Base-by-base conservation (phyloP, 805 yeast genomes). In the Monosporozyma yasuniensis region DNA sequence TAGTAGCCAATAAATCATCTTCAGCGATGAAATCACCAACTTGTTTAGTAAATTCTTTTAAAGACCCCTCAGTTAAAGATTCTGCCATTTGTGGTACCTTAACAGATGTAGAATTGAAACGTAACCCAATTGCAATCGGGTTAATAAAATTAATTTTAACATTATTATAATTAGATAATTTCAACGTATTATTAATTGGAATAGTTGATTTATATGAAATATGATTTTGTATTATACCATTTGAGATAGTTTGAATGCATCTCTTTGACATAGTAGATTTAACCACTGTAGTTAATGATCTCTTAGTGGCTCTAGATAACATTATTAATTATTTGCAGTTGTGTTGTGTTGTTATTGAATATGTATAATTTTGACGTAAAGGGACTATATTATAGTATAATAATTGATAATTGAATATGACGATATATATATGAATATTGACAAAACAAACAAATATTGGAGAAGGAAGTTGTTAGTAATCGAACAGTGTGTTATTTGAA, bases 81-180 rank as follows among this genome's bases (percentile, higher is more conserved):
- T 93, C 99, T 42, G 99, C 98, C 97, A 93, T 89, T 56, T 87
- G 95, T 46, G 99, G 99, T 21, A 93, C 98, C 69, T 89, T 87
- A 48, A 91, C 95, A 46, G 65, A 69, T 54, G 73, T 74, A 38
- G 75, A 67, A 52, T 69, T 66, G 54, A 55, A 64, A 56, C 74
- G 69, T 45, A 46, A 41, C 10, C 39, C 39, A 25, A 38, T 23
- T 35, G 27, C 39, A 25, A 38, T 23, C 23, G 27, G 27, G 11
- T 23, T 32, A 14, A 45, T 14, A 14, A 34, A 11, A 14, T 34
- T 35, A 19, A 18, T 18, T 5, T 42, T 39, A n/a, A n/a, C n/a
- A 21, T 39, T 39, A 39, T 37, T 16, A 22, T 9, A 42, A 16
- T 22, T 4, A 18, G 30, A 27, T 32, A 32, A 32, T 32, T 18